Conservation (phyloP, 805 yeast species). For the Suhomyces xylopsoci region DNA sequence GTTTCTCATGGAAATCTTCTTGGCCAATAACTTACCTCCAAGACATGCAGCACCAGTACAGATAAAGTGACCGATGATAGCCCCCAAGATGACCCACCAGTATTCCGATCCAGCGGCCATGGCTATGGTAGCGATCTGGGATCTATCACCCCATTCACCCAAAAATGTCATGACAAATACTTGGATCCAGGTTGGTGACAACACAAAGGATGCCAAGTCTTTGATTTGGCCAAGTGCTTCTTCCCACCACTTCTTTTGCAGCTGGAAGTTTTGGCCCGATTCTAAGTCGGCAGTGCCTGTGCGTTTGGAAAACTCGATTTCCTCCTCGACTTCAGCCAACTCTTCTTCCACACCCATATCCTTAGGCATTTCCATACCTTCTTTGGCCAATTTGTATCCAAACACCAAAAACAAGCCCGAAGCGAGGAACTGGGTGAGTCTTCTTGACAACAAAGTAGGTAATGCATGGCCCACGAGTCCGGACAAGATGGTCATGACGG, state of each 20-base stretch:
- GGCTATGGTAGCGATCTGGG: conserved; percentile 96
- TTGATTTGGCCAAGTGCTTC: conserved; percentile 40
- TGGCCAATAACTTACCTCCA: conserved; percentile 89
- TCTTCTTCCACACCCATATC: conserved; percentile 91
- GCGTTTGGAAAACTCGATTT: conserved; percentile 64
- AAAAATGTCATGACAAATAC: conserved; percentile 93
- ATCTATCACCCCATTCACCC: conserved; percentile 99
- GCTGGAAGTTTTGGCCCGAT: conserved; percentile 38
- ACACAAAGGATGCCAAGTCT: conserved; percentile 57
- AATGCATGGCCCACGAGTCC: conserved; percentile 90
- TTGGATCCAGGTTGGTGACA: conserved; percentile 91
- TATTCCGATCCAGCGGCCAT: conserved; percentile 97
- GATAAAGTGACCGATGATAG: conserved; percentile 80
- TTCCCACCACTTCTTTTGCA: conserved; percentile 20
- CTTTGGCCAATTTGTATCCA: conserved; percentile 71
- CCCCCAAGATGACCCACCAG: conserved; percentile 86
- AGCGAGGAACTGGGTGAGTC: conserved; percentile 78
- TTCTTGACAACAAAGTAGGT: conserved; percentile 77
- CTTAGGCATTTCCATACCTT: conserved; percentile 79
- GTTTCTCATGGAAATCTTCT: conserved; percentile 84
- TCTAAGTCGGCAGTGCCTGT: conserved; percentile 57
- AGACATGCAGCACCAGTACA: conserved; percentile 90
- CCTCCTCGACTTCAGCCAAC: conserved; percentile 95
- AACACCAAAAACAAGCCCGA: conserved; percentile 77
- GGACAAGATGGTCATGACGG: conserved; percentile 85